Evolutionary conservation across 805 yeast genomes (phyloP).

Genomic region (Barnettozyma siamensis): DNA sequence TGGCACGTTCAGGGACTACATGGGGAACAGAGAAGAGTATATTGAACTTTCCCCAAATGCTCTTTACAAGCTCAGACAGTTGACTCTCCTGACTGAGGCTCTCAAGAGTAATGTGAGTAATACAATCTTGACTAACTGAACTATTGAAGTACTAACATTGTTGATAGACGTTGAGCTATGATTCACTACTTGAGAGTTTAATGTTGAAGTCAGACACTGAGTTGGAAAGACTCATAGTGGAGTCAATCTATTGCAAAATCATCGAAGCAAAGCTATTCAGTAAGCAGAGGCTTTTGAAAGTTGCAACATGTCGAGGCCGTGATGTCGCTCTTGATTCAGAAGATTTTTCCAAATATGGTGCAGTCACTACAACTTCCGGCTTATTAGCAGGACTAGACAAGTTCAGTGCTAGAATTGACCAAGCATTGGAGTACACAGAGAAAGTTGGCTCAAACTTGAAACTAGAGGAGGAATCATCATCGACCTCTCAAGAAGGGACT

Average conservation of each 20-base stretch:
- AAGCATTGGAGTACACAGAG: slow-evolving; percentile 9
- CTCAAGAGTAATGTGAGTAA: slow-evolving; percentile 10
- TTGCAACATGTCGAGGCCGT: slow-evolving; percentile 19
- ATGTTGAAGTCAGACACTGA: slow-evolving; percentile 8
- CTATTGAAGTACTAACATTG: not conserved
- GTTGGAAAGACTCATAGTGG: slow-evolving; percentile 20
- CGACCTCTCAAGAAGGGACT: not conserved
- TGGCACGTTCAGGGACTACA: slow-evolving; percentile 19
- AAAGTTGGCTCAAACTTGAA: slow-evolving; percentile 3
- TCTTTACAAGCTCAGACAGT: slow-evolving; percentile 18
- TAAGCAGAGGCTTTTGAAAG: slow-evolving; percentile 15
- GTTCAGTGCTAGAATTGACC: slow-evolving; percentile 13
- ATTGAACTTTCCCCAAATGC: slow-evolving; percentile 13
- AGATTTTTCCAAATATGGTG: not conserved
- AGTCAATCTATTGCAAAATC: slow-evolving; percentile 13
- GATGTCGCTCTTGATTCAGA: slow-evolving; percentile 19
- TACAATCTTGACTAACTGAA: not conserved
- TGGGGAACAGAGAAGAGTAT: slow-evolving; percentile 5
- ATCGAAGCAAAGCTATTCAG: slow-evolving; percentile 19
- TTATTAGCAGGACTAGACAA: slow-evolving; percentile 12
- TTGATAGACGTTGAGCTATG: slow-evolving; percentile 9
- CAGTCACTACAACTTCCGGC: slow-evolving; percentile 5
- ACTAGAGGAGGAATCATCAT: not conserved
- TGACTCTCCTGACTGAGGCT: slow-evolving; percentile 18
- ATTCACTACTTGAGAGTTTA: slow-evolving; percentile 10